Base-by-base conservation (phyloP, 352 stramenopile species). In the Blastocystis sp. region DNA sequence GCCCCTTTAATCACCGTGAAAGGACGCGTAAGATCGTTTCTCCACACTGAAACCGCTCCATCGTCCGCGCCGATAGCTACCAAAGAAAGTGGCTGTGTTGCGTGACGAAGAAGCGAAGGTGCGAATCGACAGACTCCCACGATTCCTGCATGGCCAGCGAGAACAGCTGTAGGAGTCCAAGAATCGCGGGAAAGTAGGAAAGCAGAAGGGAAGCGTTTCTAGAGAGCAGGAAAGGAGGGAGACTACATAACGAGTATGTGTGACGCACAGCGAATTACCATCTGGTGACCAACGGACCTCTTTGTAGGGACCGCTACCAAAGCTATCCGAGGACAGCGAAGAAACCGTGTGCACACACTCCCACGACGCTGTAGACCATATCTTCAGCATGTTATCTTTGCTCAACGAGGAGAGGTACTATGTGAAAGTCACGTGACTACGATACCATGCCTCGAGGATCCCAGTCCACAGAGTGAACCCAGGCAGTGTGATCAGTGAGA, bases 351-450 rank as follows among this genome's bases (percentile, higher is more conserved):
- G 26, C 20, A 66, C 34, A 43, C 73, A 85, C 11, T 26, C n/a
- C 37, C 53, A 85, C 8, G 53, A 69, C 8, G 50, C n/a, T n/a
- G 73, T 85, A 37, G 37, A 66, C 73, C 73, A 85, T 8, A 85
- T 24, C 18, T 47, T 39, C n/a, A 85, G 24, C 37, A n/a, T 26
- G 50, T 85, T 85, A 45, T 85, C 73, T 53, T 85, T 85, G 47
- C 47, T 66, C 50, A 85, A 50, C 26, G 73, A 85, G 6, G 45
- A 50, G 73, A 85, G 65, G 56, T 37, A 85, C 73, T 85, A 85
- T 43, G 50, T 54, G 13, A 20, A 3, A 47, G 5, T 1, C 8
- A 11, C 9, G 50, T 53, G 47, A 68, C 30, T 7, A 18, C 5
- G 50, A 9, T 30, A 85, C 73, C 26, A 43, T 43, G 26, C 73